Conservation (phyloP, 148 eudicot species). For the Gaultheria prostrata region DNA sequence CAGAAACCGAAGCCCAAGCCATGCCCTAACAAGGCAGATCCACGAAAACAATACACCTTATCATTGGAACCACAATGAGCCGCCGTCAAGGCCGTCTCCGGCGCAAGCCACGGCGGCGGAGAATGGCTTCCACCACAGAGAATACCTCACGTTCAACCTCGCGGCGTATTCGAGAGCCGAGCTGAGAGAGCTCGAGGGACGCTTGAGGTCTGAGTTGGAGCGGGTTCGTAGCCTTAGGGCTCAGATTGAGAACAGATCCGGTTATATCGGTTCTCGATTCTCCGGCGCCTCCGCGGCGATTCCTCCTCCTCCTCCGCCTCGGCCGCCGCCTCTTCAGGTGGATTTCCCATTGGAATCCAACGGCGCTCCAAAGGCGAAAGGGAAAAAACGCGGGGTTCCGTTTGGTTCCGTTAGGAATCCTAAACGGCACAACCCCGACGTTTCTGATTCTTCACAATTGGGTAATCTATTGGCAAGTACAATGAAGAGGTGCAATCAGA, state of each 20-base stretch:
- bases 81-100: background rate
- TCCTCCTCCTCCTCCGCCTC: background rate
- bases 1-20: constrained; percentile 16
- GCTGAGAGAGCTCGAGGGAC: constrained; percentile 31
- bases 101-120: background rate
- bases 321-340: background rate
- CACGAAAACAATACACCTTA: background rate
- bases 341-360: background rate
- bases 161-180: constrained; percentile 29
- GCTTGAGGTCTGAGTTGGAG: constrained; percentile 35
- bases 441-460: background rate
- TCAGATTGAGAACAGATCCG: constrained; percentile 2
- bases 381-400: constrained; percentile 12
- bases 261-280: background rate
- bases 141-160: constrained; percentile 15
- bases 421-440: background rate
- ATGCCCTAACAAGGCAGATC: constrained; percentile 17
- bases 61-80: background rate
- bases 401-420: constrained; percentile 15
- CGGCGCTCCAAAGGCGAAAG: background rate
- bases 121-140: background rate
- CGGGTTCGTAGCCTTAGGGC: constrained; percentile 26
- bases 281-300: background rate
- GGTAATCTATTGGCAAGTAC: background rate
- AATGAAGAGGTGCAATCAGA: constrained; percentile 43